Evolutionary conservation across 1,284 basidiomycete genomes (phyloP).

Genomic region (Cutaneotrichosporon cutaneum): DNA sequence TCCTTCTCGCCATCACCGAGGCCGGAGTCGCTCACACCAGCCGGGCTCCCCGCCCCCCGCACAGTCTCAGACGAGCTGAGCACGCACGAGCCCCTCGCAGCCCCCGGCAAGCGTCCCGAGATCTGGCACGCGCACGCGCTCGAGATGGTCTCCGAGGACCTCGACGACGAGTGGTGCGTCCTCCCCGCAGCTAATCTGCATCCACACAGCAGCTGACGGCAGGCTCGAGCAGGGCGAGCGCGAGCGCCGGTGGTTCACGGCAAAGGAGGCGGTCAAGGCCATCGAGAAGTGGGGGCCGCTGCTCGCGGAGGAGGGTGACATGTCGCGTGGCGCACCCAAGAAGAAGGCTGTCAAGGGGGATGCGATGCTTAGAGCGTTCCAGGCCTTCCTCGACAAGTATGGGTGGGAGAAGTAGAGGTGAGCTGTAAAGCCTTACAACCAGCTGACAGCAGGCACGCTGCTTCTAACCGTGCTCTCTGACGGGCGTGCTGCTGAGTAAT

Average conservation of each 20-base stretch:
- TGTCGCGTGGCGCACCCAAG: constrained; percentile 19
- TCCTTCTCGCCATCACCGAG: too few relatives aligned
- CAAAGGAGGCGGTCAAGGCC: constrained; percentile 20
- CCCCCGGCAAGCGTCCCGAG: constrained; percentile 7
- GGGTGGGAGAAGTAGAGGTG: constrained; percentile 13
- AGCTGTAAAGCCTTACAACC: too few relatives aligned
- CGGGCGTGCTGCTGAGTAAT: too few relatives aligned
- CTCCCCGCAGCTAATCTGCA: neutral
- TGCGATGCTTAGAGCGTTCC: constrained; percentile 37
- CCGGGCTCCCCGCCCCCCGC: constrained; percentile 10
- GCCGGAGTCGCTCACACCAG: constrained; percentile 3
- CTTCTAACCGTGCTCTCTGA: too few relatives aligned
- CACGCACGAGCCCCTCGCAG: neutral
- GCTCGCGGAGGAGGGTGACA: constrained; percentile 6
- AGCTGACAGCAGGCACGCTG: too few relatives aligned
- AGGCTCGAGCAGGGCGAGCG: constrained; percentile 44
- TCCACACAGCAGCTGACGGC: constrained; percentile 7
- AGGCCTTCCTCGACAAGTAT: constrained; percentile 18
- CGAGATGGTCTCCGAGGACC: constrained; percentile 21
- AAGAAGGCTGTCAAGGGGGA: constrained; percentile 43
- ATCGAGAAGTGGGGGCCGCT: constrained; percentile 36
- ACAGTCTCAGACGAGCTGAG: constrained; percentile 12
- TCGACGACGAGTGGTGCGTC: constrained; percentile 33
- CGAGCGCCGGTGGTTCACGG: constrained; percentile 33
- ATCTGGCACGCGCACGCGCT: constrained; percentile 43